Base-by-base conservation (phyloP, 257 asterid genomes). In the Fraxinus cuspidata region DNA sequence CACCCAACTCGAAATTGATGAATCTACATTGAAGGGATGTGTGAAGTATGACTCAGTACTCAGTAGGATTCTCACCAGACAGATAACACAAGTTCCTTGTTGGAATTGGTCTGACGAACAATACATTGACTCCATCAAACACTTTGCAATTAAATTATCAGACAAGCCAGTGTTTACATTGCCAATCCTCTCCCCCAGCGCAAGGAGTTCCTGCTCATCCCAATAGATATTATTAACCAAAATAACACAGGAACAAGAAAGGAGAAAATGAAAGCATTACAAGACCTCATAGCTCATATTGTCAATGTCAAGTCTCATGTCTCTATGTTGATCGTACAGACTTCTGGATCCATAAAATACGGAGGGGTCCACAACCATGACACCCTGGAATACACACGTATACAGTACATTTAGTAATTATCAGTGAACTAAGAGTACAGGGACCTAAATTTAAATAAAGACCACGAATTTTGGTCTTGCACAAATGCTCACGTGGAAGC, bases 161-260 rank as follows among this genome's bases (percentile, higher is more conserved):
- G 92, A 83, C 83, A 93, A 83, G 34, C 97, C 97, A 0, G 97
- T 93, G 87, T 32, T 88, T 81, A 93, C 97, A 74, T 77, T 87
- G 74, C 97, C 97, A 58, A 93, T 92, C 77, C 94, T 87, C 77
- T 92, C 97, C 32, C 94, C 97, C 15, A 92, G 92, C 16, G 92
- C 97, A 71, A 91, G 92, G 75, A 92, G 97, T 34, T 92, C 97
- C 97, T 92, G 88, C 23, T 60, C 71, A 82, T 28, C 75, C 31
- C 79, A 75, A 49, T 51, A 25, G 58, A 66, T 69, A 64, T 78
- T 47, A 80, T 77, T 70, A n/a, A 56, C 74, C 34, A 53, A 10
- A 44, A 76, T 42, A 6, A 65, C 47, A 32, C 11, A 1, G 40
- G 27, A 73, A 56, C 56, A 7, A 25, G 10, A 34, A 77, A 35